Evolutionary conservation across 176 grass and related monocot genomes (phyloP).

Genomic region (Carex cristatella): DNA sequence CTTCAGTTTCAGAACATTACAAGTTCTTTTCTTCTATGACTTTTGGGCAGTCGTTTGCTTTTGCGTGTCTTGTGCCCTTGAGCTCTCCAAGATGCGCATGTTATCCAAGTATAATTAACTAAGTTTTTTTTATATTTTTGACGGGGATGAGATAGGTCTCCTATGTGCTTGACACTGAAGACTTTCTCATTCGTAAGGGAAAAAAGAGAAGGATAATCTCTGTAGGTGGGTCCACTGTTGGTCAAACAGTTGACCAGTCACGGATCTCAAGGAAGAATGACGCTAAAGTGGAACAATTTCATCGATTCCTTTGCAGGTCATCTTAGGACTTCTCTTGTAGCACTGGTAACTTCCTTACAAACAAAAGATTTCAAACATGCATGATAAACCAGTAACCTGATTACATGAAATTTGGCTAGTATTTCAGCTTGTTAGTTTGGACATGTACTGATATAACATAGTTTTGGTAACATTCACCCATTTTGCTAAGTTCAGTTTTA

Average conservation of each 20-base stretch:
- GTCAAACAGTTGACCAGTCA: conserved; percentile 27
- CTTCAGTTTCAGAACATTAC: neutral
- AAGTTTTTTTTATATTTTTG: neutral
- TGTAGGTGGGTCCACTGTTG: neutral
- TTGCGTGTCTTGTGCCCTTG: neutral
- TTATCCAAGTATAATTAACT: neutral
- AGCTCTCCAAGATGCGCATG: neutral
- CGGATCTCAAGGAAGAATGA: conserved; percentile 24
- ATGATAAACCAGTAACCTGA: neutral
- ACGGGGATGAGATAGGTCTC: conserved; percentile 48
- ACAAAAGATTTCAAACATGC: neutral
- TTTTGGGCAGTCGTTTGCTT: neutral
- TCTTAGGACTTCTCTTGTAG: conserved; percentile 31
- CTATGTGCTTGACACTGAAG: conserved; percentile 95
- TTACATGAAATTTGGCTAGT: neutral
- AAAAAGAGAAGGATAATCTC: conserved; percentile 40
- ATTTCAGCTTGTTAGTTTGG: neutral
- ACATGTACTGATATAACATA: neutral
- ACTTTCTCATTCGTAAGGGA: conserved; percentile 59
- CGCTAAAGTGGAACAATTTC: conserved; percentile 63
- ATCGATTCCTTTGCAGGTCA: conserved; percentile 54
- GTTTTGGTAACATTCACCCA: neutral
- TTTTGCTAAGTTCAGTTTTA: neutral
- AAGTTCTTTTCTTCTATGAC: neutral
- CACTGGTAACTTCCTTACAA: conserved; percentile 44